These are phyloP conservation scores for Sordariomycetes sp. DNA, from an alignment of 2,329 filamentous ascomycete species.

Conservation along the genomic window DNA sequence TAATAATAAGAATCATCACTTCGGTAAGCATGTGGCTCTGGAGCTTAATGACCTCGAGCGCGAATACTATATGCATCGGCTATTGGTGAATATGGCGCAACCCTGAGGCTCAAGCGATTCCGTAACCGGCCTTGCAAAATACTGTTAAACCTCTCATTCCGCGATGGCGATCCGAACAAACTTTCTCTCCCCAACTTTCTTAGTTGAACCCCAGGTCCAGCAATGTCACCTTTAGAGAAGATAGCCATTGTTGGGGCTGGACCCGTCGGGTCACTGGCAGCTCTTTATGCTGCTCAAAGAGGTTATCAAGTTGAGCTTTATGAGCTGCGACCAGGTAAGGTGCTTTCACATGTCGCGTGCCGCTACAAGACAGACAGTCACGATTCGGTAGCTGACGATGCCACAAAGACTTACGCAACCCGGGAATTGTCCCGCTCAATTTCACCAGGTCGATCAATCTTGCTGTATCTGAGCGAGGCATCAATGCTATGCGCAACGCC, in stretches of 20 bases:
- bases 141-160: too few relatives aligned
- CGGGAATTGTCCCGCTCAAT: constrained; percentile 75
- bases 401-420: constrained; percentile 70
- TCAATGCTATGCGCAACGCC: constrained; percentile 73
- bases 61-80: too few relatives aligned
- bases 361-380: neutral
- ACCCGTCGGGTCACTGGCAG: constrained; percentile 85
- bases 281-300: constrained; percentile 81
- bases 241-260: constrained; percentile 84
- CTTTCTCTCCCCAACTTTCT: too few relatives aligned
- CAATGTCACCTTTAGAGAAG: too few relatives aligned
- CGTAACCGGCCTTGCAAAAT: too few relatives aligned
- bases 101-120: too few relatives aligned
- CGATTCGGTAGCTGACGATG: neutral
- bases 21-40: too few relatives aligned
- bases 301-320: constrained; percentile 91
- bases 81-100: too few relatives aligned
- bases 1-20: too few relatives aligned
- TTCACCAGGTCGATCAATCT: constrained; percentile 99
- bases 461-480: constrained; percentile 85
- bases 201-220: too few relatives aligned
- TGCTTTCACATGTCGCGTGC: neutral
- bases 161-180: too few relatives aligned
- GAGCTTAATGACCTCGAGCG: too few relatives aligned
- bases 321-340: constrained; percentile 82